Evolutionary conservation across 2,329 filamentous ascomycete species (phyloP).

Genomic region (Zasmidium cellare): DNA sequence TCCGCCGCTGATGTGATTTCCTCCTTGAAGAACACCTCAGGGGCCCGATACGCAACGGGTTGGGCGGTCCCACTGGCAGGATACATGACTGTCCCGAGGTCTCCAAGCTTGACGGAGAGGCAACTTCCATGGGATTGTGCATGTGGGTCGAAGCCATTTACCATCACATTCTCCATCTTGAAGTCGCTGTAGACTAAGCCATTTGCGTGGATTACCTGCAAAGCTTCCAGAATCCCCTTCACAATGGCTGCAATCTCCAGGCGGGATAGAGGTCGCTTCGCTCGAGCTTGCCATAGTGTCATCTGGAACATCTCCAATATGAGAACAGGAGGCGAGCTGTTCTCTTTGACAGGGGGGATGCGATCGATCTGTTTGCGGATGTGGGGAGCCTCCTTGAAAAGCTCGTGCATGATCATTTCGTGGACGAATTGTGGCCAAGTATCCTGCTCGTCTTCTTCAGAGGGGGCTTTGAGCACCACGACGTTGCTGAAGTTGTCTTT

Average conservation of each 20-base stretch:
- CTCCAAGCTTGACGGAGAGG: constrained; percentile 28
- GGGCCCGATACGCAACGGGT: constrained; percentile 31
- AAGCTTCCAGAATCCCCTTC: constrained; percentile 24
- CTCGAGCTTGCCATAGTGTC: constrained; percentile 29
- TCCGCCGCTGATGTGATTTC: constrained; percentile 28
- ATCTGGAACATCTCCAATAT: constrained; percentile 30
- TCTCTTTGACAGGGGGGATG: constrained; percentile 20
- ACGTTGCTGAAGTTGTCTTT: constrained; percentile 21
- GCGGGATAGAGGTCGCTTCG: constrained; percentile 27
- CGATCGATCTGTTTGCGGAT: constrained; percentile 31
- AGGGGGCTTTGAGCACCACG: constrained; percentile 30
- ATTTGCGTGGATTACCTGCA: constrained; percentile 26
- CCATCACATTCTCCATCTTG: constrained; percentile 33
- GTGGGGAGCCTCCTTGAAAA: constrained; percentile 25
- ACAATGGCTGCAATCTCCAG: constrained; percentile 25
- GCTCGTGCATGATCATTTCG: constrained; percentile 35
- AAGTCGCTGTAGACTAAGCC: constrained; percentile 32
- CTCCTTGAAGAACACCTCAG: constrained; percentile 32
- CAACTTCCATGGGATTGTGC: constrained; percentile 13
- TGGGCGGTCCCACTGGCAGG: constrained; percentile 28
- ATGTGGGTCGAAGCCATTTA: constrained; percentile 26
- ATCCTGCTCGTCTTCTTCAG: constrained; percentile 17
- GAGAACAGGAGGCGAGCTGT: constrained; percentile 23
- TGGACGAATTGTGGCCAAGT: constrained; percentile 28
- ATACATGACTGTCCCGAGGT: constrained; percentile 30